phyloP scores from a whole-genome alignment of 108 stramenopile genomes.

The Epithemia pelagica region DNA sequence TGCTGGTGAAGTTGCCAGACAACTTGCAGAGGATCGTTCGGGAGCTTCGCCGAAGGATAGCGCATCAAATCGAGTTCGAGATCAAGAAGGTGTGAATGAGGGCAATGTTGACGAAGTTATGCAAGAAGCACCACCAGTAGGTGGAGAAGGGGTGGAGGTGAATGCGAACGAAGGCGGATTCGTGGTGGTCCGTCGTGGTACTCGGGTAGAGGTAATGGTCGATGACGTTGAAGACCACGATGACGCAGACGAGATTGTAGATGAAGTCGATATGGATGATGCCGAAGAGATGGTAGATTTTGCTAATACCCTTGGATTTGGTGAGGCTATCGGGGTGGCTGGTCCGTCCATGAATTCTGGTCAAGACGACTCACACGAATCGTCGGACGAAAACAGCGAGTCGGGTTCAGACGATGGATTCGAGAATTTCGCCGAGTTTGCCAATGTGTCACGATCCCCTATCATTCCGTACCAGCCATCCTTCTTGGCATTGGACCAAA shows the following conservation, averaged over 20 bases:
- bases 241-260: constrained; percentile 15
- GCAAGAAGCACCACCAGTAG: not conserved
- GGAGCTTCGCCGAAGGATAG: not conserved
- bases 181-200: not conserved
- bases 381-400: constrained; percentile 36
- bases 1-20: not conserved
- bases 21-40: not conserved
- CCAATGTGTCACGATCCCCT: constrained; percentile 61
- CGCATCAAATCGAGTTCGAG: not conserved
- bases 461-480: constrained; percentile 78
- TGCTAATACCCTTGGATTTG: constrained; percentile 6
- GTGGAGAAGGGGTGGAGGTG: not conserved
- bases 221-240: constrained; percentile 7
- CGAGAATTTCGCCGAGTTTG: constrained; percentile 39
- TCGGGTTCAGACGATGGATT: constrained; percentile 36
- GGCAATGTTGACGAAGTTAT: not conserved
- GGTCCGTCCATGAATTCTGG: not conserved
- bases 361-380: constrained; percentile 16
- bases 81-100: not conserved
- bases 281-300: constrained; percentile 43
- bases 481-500: constrained; percentile 41
- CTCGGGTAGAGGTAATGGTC: not conserved
- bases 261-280: constrained; percentile 25
- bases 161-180: not conserved
- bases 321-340: constrained; percentile 5